Conservation (phyloP, 208 protist species). For the Leishmania tropica region DNA sequence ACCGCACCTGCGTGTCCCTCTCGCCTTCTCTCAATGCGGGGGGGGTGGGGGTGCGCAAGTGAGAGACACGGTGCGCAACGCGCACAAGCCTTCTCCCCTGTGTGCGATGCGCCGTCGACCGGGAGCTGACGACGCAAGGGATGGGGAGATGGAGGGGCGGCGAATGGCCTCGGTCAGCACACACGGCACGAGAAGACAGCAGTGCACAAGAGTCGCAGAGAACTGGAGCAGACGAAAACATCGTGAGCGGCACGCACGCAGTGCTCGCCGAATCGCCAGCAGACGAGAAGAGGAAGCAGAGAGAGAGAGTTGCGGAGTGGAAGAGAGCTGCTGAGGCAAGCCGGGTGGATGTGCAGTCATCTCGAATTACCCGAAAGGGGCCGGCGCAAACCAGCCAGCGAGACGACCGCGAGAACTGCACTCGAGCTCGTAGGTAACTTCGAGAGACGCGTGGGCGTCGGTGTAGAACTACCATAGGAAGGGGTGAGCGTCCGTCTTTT, state of each 20-base stretch:
- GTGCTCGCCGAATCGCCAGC: neutral
- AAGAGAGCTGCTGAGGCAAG: neutral
- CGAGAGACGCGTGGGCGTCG: neutral
- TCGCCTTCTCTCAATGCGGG: neutral
- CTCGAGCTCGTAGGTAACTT: neutral
- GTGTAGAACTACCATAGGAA: neutral
- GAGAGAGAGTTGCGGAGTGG: neutral
- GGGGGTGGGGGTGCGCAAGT: neutral
- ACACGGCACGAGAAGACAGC: neutral
- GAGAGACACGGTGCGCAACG: neutral
- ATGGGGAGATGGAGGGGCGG: neutral
- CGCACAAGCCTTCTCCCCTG: neutral
- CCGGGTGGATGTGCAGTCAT: neutral
- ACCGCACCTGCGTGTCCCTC: neutral
- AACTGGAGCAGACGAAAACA: neutral
- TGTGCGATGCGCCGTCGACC: neutral
- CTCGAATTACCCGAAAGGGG: neutral
- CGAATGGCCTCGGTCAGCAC: neutral
- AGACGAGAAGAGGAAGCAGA: neutral
- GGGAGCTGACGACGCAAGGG: neutral
- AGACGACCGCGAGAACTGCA: neutral
- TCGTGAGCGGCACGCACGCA: neutral
- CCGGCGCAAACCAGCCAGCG: neutral
- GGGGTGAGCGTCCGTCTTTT: neutral
- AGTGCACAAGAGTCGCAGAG: neutral